Evolutionary conservation across 371 early-diverging fungal species (phyloP), one percentile per base, ranked within the genome.

Genomic region (Mortierella sp.): DNA sequence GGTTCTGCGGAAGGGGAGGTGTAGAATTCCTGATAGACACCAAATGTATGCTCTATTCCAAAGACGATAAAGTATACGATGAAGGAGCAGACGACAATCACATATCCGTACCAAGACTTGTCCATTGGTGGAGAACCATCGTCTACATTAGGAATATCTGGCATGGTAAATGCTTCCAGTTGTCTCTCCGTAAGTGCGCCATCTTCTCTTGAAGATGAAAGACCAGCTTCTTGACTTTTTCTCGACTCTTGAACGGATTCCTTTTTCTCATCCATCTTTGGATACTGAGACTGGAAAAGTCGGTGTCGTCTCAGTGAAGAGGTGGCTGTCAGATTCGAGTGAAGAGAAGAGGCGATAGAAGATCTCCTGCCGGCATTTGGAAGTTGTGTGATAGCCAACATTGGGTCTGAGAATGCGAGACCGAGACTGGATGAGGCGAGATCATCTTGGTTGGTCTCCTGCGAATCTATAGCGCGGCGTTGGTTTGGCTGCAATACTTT

Each of bases 1-100:
- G 73, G 66, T 15, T 72, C 73, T 13, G 79, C 79, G 13, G 64
- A 55, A 26, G 70, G 28, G 13, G 73, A 53, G 17, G 82, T 70
- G 66, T 88, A 88, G 34, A 85, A 81, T 8, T 82, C 82, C 61
- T 85, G 79, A 72, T 83, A 89, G 28, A 83, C 71, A 58, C 88
- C 89, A 65, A 83, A 89, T 34, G 83, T 80, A 65, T 85, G 84
- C 60, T 75, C 77, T 19, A 70, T 80, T 51, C 92, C 93, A 73
- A 90, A 85, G n/a, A 86, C 84, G 40, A 87, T 84, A 45, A 89
- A 82, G 37, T 88, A 83, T 37, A 88, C 85, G 17, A 89, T 58
- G 67, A 88, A 91, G 2, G 86, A 86, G 6, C 87, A 74, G 3
- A 76, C 57, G 0, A 90, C 89, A 15, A 91, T 84, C 3, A 87